A percentile compares a stretch with the other conserved stretches of the same genome.
phyloP scores from a whole-genome alignment of 2,329 filamentous ascomycete species.

The Akanthomyces dipterigenus region DNA sequence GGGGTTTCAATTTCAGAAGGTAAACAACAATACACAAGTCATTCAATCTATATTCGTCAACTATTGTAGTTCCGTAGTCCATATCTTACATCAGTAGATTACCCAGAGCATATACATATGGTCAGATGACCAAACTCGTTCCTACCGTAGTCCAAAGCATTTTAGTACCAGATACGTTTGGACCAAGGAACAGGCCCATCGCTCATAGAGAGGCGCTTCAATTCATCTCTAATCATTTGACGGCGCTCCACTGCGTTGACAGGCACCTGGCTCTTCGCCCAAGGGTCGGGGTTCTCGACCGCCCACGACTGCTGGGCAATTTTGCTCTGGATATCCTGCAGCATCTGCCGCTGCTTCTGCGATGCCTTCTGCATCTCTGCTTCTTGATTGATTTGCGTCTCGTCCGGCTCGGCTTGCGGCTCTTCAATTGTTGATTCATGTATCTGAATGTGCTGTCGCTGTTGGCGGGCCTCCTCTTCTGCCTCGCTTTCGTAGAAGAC shows the following conservation, averaged over 20 bases:
- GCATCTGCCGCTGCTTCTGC: slow-evolving; percentile 24
- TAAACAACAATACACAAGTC: not conserved
- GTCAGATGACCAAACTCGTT: not conserved
- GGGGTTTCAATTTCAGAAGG: no score
- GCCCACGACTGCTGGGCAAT: slow-evolving; percentile 27
- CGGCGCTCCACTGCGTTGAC: slow-evolving; percentile 48
- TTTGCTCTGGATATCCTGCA: slow-evolving; percentile 26
- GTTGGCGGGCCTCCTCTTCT: slow-evolving; percentile 19
- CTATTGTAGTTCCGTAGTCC: not conserved
- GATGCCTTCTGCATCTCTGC: slow-evolving; percentile 16
- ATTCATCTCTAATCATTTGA: slow-evolving; percentile 51
- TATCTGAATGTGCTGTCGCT: slow-evolving; percentile 14
- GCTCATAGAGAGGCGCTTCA: slow-evolving; percentile 39
- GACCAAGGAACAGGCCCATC: slow-evolving; percentile 30
- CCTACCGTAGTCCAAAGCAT: not conserved
- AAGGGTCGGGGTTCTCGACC: slow-evolving; percentile 29
- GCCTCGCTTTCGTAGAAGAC: slow-evolving; percentile 32
- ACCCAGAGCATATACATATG: not conserved
- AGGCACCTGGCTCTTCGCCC: slow-evolving; percentile 36
- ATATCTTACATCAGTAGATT: not conserved
- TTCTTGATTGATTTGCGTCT: slow-evolving; percentile 10
- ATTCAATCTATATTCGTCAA: not conserved
- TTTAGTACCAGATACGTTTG: slow-evolving; percentile 1
- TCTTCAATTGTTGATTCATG: slow-evolving; percentile 28
- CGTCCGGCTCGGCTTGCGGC: slow-evolving; percentile 13